Evolutionary conservation across 163 green algal genomes (phyloP).

Genomic region (Scenedesmus sp.): DNA sequence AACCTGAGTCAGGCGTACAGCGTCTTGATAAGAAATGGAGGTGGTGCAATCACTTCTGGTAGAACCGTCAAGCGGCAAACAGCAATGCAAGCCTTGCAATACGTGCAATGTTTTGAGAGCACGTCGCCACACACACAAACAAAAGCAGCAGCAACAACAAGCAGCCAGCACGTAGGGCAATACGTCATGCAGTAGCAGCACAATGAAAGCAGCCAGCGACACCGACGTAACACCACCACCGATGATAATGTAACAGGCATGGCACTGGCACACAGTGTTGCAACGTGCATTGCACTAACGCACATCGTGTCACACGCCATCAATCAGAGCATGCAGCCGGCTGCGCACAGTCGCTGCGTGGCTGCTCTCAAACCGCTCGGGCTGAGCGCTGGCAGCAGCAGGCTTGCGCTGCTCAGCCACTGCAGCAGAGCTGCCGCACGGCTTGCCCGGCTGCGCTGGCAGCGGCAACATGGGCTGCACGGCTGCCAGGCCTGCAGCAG

Average conservation of each 20-base stretch:
- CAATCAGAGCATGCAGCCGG: slow-evolving; percentile 42
- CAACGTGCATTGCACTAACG: background rate
- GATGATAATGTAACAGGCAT: background rate
- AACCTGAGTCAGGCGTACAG: background rate
- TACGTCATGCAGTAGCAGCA: background rate
- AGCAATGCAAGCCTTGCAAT: background rate
- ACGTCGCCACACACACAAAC: background rate
- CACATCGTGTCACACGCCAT: slow-evolving; percentile 11
- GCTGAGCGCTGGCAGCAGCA: background rate
- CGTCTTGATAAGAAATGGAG: background rate
- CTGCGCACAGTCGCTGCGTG: slow-evolving; percentile 34
- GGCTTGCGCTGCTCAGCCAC: background rate
- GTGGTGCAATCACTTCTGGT: too few relatives aligned
- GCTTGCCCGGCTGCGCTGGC: slow-evolving; percentile 18
- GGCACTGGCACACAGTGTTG: background rate
- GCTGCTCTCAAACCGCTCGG: slow-evolving; percentile 15
- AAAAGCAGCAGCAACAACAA: background rate
- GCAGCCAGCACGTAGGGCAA: background rate
- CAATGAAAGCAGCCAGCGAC: background rate
- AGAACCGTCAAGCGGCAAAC: background rate
- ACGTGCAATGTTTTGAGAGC: background rate
- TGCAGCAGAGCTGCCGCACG: slow-evolving; percentile 9
- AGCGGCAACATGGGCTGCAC: slow-evolving; percentile 21
- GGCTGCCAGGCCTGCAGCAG: background rate
- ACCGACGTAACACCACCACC: background rate